Conservation (phyloP, 2,329 filamentous ascomycete genomes). For the Chaetomiaceae sp. region DNA sequence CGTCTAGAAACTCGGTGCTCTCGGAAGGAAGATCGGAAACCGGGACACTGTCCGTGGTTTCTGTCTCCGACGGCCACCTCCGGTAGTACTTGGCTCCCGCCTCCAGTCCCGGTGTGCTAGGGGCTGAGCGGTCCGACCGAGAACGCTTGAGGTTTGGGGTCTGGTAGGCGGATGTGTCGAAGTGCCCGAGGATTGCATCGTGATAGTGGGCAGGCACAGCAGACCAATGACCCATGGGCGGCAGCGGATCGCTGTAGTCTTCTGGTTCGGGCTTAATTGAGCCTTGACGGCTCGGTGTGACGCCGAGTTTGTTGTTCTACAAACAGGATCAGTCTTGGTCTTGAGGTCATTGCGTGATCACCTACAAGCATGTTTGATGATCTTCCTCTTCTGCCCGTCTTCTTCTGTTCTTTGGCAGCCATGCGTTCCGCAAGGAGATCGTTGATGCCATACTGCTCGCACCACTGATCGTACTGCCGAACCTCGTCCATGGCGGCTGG, state of each 20-base stretch:
- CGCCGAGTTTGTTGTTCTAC: constrained; percentile 1
- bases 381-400: constrained; percentile 25
- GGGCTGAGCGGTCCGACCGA: constrained; percentile 12
- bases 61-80: constrained; percentile 28
- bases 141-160: constrained; percentile 20
- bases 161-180: constrained; percentile 19
- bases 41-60: constrained; percentile 23
- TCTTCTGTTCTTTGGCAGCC: constrained; percentile 65
- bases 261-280: constrained; percentile 20
- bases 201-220: constrained; percentile 6
- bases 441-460: constrained; percentile 62
- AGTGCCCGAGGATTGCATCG: constrained; percentile 11
- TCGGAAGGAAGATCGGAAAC: constrained; percentile 24
- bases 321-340: neutral
- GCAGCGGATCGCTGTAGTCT: constrained; percentile 5
- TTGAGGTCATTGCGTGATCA: neutral
- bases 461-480: constrained; percentile 72
- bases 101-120: constrained; percentile 15
- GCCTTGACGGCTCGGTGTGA: neutral
- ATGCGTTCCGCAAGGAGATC: constrained; percentile 71
- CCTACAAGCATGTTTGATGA: constrained; percentile 16
- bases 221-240: constrained; percentile 20
- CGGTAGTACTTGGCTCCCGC: constrained; percentile 20
- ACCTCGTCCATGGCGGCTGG: constrained; percentile 56
- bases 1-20: constrained; percentile 23